Evolutionary conservation across 2,329 filamentous ascomycete species (phyloP), one percentile per base, ranked within the genome.

Genomic region (Drechmeria coniospora): DNA sequence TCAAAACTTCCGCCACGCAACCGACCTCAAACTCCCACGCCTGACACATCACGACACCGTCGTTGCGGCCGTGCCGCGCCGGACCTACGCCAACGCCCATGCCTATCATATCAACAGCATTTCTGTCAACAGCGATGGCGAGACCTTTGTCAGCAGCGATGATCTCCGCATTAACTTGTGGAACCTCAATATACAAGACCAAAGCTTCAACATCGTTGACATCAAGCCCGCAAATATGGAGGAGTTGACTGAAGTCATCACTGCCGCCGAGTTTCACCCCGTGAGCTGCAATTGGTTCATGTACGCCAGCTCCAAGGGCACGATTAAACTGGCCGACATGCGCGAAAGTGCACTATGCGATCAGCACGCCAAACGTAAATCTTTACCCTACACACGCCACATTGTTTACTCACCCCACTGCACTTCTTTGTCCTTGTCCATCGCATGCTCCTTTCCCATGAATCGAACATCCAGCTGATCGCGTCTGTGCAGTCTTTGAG

Each of bases 211-310:
- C 59, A 98, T 98, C 50, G 90, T 98, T 36, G 90, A 98, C 54
- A 98, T 98, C 65, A 98, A 98, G 57, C 90, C 90, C 7, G 90
- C 90, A 22, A 98, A 98, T 54, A 98, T 98, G 90, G 90, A 98
- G 57, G 90, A 98, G 61, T 66, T 98, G 39, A 98, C 90, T 1
- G 90, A 98, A 56, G 90, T 98, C 42, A 95, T 98, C 49, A 98
- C 90, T 9, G 90, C 90, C 23, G 90, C 90, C 29, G 90, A 98
- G 50, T 98, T 98, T 47, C 90, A 98, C 50, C 90, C 90, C 5
- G 65, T 77, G 46, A 93, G 86, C 63, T 98, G 90, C 68, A 95
- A 98, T 58, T 93, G 83, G 84, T 95, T 98, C 62, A 98, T 98
- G 87, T 98, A 95, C 53, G 90, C 90, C 43, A 95, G 87, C 56